A percentile compares a stretch with the other conserved stretches of the same genome.
Evolutionary conservation across 495 filamentous ascomycete genomes (phyloP).

Genomic region (Penicillium tannophilum): DNA sequence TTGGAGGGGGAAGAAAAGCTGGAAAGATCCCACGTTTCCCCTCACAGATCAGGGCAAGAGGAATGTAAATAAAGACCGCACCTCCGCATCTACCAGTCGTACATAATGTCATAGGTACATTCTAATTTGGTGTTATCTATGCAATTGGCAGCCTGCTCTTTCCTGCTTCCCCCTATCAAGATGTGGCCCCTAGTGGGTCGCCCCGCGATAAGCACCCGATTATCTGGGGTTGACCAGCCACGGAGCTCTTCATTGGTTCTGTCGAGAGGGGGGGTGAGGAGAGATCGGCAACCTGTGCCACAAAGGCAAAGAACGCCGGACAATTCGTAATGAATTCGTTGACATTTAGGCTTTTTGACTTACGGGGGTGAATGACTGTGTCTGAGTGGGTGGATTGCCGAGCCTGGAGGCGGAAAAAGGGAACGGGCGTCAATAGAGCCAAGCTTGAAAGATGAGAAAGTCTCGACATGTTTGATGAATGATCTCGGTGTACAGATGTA

Average conservation of each 20-base stretch:
- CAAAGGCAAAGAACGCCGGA: background rate
- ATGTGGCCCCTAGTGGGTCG: conserved; percentile 17
- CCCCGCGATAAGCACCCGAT: conserved; percentile 26
- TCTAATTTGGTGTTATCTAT: conserved; percentile 2
- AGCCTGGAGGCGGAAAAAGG: background rate
- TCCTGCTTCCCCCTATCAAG: conserved; percentile 19
- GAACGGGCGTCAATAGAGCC: background rate
- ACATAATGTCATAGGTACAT: background rate
- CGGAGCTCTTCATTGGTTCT: conserved; percentile 17
- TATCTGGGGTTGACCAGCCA: conserved; percentile 23
- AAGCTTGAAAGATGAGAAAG: background rate
- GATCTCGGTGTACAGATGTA: conserved; percentile 8
- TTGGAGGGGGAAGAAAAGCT: background rate
- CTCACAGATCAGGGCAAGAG: background rate
- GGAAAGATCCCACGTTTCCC: background rate
- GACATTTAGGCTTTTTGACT: background rate
- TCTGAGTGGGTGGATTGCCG: conserved; percentile 3
- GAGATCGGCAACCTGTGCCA: conserved; percentile 22
- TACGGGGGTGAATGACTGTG: too few species aligned
- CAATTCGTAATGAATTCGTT: background rate
- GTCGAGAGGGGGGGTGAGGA: conserved; percentile 22
- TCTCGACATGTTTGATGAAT: background rate
- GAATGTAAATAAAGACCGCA: background rate
- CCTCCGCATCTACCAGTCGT: background rate
- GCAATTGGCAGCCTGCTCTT: background rate